These are phyloP conservation scores for Picea engelmannii DNA, from an alignment of 83 land plant species.

Conservation along the genomic window DNA sequence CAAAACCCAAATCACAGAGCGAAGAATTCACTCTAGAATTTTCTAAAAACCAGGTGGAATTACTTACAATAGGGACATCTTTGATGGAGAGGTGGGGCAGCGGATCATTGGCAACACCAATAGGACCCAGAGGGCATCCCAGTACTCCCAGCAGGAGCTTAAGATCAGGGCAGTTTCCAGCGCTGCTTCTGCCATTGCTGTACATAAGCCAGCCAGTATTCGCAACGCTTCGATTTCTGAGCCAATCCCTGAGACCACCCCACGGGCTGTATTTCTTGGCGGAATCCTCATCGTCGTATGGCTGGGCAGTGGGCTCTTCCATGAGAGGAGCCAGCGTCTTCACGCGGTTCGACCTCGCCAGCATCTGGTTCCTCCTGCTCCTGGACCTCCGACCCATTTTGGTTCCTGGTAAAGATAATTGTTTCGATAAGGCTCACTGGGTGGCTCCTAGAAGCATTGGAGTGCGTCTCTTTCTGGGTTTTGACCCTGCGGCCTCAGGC, in stretches of 20 bases:
- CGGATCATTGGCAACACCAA: constrained; percentile 32
- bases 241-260: constrained; percentile 9
- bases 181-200: constrained; percentile 18
- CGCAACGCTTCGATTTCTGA: neutral
- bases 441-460: too few species aligned
- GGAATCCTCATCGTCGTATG: neutral
- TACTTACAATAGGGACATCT: constrained; percentile 55
- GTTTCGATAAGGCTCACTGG: too few species aligned
- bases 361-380: too few species aligned
- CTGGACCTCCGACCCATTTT: too few species aligned
- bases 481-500: too few species aligned
- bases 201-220: neutral
- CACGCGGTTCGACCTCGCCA: too few species aligned
- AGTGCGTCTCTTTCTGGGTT: too few species aligned
- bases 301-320: constrained; percentile 30
- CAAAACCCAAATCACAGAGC: neutral
- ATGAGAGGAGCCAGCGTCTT: constrained; percentile 17
- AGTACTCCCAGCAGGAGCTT: constrained; percentile 51
- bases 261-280: constrained; percentile 4
- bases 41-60: neutral
- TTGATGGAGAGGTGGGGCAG: constrained; percentile 37
- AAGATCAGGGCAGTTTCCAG: constrained; percentile 17
- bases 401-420: too few species aligned
- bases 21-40: neutral
- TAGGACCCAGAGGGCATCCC: constrained; percentile 69